A percentile compares a stretch with the other conserved stretches of the same genome.
Evolutionary conservation across 257 asterid genomes (phyloP).

Genomic region (Jacaranda copaia): DNA sequence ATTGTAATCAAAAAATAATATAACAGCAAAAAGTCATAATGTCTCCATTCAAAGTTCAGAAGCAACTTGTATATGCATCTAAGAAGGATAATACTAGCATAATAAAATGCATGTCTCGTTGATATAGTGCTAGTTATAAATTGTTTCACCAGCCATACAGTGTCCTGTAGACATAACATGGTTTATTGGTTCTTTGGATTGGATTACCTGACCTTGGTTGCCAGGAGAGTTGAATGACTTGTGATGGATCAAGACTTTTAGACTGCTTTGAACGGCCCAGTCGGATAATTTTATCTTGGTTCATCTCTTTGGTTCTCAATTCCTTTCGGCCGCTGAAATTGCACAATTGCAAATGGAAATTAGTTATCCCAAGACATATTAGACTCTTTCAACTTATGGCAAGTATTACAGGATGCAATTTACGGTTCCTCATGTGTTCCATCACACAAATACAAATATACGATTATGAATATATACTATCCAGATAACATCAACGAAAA

Average conservation of each 20-base stretch:
- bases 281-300: conserved; percentile 42
- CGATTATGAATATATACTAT: background rate
- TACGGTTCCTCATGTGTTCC: background rate
- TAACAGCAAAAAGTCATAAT: conserved; percentile 4
- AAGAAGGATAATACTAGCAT: background rate
- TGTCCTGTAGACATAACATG: conserved; percentile 29
- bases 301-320: conserved; percentile 55
- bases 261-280: conserved; percentile 35
- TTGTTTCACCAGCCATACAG: conserved; percentile 22
- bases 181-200: conserved; percentile 36
- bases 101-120: conserved; percentile 15
- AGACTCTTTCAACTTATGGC: conserved; percentile 12
- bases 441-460: conserved; percentile 7
- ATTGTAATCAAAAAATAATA: conserved; percentile 24
- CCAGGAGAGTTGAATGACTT: conserved; percentile 75
- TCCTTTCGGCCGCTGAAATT: conserved; percentile 57
- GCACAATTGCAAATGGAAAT: conserved; percentile 22
- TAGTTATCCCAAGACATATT: conserved; percentile 13
- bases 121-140: background rate
- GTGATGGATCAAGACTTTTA: conserved; percentile 64
- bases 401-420: conserved; percentile 9
- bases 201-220: conserved; percentile 95
- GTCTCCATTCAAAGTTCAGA: background rate
- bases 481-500: background rate
- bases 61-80: background rate